Percentiles rank a stretch among this genome's conserved stretches.
Conservation (phyloP, 2,329 filamentous ascomycete genomes). For the Fusarium sp. region DNA sequence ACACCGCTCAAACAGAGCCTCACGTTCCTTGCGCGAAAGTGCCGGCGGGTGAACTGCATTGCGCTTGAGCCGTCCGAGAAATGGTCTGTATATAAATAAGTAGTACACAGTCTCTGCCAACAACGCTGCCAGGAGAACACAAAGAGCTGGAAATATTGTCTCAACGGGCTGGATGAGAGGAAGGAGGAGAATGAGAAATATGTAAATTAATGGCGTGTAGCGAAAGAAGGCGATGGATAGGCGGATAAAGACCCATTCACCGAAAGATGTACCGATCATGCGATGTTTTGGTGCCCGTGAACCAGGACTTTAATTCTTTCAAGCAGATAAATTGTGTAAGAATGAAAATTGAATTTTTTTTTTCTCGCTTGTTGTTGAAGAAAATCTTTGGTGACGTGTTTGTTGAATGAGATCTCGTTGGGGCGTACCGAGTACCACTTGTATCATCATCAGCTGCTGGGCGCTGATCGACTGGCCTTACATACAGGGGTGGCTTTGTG, state of each 20-base stretch:
- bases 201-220: constrained; percentile 57
- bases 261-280: constrained; percentile 54
- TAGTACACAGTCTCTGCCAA: constrained; percentile 57
- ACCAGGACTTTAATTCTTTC: background rate
- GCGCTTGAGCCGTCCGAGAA: constrained; percentile 52
- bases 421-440: constrained; percentile 14
- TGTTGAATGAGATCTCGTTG: constrained; percentile 36
- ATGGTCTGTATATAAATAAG: constrained; percentile 56
- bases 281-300: background rate
- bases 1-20: constrained; percentile 67
- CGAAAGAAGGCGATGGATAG: constrained; percentile 57
- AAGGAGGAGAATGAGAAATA: constrained; percentile 46
- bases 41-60: constrained; percentile 56
- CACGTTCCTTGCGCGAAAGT: constrained; percentile 60
- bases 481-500: constrained; percentile 35
- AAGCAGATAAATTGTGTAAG: background rate
- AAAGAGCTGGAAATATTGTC: constrained; percentile 23
- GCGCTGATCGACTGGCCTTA: background rate
- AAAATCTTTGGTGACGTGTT: constrained; percentile 25
- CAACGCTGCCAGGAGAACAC: constrained; percentile 47
- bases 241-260: constrained; percentile 59
- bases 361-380: background rate
- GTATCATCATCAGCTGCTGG: constrained; percentile 1
- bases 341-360: background rate
- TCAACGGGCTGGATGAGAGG: constrained; percentile 33